Conservation (phyloP, 169 alveolate species). For the Neospora caninum region DNA sequence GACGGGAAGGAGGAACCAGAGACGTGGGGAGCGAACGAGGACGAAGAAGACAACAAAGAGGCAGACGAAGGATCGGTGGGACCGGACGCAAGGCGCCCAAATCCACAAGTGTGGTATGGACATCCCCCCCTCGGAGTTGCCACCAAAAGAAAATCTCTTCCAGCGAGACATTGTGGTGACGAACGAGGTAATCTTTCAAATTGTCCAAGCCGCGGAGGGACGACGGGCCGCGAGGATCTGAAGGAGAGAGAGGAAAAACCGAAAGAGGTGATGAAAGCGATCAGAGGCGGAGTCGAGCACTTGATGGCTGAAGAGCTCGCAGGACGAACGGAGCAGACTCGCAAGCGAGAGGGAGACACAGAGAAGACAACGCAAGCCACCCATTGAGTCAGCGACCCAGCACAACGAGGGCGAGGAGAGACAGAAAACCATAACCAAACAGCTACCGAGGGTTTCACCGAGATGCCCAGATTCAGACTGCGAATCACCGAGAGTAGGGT, state of each 20-base stretch:
- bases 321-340: neutral
- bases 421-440: too few species aligned
- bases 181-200: slow-evolving; percentile 1
- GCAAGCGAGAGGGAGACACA: too few species aligned
- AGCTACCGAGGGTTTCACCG: too few species aligned
- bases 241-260: neutral
- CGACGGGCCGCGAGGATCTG: neutral
- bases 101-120: slow-evolving; percentile 13
- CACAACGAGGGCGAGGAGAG: too few species aligned
- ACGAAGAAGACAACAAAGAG: slow-evolving; percentile 53
- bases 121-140: slow-evolving; percentile 64
- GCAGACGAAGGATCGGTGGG: slow-evolving; percentile 44
- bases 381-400: too few species aligned
- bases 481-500: too few species aligned
- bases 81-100: slow-evolving; percentile 46
- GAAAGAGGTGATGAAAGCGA: neutral
- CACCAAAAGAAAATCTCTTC: slow-evolving; percentile 66
- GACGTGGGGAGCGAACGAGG: neutral
- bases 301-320: neutral
- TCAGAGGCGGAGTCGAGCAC: neutral
- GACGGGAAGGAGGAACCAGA: neutral
- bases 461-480: too few species aligned
- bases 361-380: too few species aligned
- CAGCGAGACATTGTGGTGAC: slow-evolving; percentile 34
- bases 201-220: neutral